Base-by-base conservation (phyloP, 768 basidiomycete genomes). In the Chalciporus pseudorubinellus region DNA sequence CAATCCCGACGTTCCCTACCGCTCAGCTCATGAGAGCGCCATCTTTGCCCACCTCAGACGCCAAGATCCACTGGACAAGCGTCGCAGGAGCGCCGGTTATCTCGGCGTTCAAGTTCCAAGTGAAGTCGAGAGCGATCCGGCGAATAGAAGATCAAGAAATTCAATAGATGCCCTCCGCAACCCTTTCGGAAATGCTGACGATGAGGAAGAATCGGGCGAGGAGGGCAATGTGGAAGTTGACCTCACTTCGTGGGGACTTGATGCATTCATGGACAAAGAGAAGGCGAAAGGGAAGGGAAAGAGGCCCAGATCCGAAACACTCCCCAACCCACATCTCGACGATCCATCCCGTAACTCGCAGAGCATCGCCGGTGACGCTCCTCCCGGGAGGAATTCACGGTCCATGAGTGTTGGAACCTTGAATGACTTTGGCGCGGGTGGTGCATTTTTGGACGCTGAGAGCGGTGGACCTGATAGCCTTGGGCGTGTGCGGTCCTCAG, bases 161-260 rank as follows among this genome's bases (percentile, higher is more conserved):
- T 87, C 89, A 7, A 74, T 84, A 31, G 80, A 82, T 59, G 77
- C 79, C 31, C 73, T 92, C 44, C 79, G 77, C 21, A 92, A 92
- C 60, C 89, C 89, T 3, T 92, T 92, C 58, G 80, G 79, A 34
- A 73, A 72, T n/a, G 86, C 83, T 53, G 81, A 81, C 26, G 73
- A 76, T 2, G 77, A 78, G 12, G 79, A 80, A 7, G 78, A 79
- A 16, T 79, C 78, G 7, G 52, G 59, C 12, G 75, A 80, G 5
- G 77, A 75, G 39, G 70, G 69, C 16, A 80, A 76, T 39, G 77
- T 78, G 28, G 91, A 92, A 62, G 86, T 91, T 22, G 89, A 91
- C 68, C 74, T 92, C 51, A 76, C 85, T 3, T 91, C 89, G 16
- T 93, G 89, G 90, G 91, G 91, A 3, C 74, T 93, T 21, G 86